These are phyloP conservation scores for Sanghuangporus baumii DNA, from an alignment of 1,284 basidiomycete species.

Conservation along the genomic window DNA sequence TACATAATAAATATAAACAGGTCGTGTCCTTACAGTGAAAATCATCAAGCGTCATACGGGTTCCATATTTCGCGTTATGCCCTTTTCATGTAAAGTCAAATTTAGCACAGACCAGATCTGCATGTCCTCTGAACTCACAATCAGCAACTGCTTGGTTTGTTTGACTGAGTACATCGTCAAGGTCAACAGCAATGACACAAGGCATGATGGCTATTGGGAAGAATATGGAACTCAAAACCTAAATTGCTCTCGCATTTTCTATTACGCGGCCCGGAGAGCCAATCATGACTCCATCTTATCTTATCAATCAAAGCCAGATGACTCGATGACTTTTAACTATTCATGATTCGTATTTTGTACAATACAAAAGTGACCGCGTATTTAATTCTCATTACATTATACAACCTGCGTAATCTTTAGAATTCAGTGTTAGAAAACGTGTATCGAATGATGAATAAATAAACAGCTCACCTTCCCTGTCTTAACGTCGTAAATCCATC, in stretches of 20 bases:
- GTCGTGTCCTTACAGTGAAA: constrained; percentile 55
- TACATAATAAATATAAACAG: background rate
- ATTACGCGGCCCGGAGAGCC: background rate
- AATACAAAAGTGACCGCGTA: no score
- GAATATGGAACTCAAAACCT: background rate
- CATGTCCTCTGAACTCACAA: constrained; percentile 41
- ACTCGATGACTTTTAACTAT: background rate
- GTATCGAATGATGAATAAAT: background rate
- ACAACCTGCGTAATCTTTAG: constrained; percentile 7
- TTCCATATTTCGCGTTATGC: constrained; percentile 66
- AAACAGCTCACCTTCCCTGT: constrained; percentile 46
- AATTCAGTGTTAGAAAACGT: background rate
- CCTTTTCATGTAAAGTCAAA: constrained; percentile 33
- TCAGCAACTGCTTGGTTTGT: constrained; percentile 62
- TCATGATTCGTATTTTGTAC: background rate
- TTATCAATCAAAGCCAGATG: background rate
- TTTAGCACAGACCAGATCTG: background rate
- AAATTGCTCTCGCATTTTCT: background rate
- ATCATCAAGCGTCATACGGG: constrained; percentile 41
- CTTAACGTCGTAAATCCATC: constrained; percentile 62
- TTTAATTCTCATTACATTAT: background rate
- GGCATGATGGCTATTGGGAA: background rate
- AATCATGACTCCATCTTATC: background rate
- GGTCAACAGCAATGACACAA: constrained; percentile 59
- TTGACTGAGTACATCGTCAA: constrained; percentile 72